Percentiles rank a stretch among this genome's conserved stretches.
Evolutionary conservation across 441 rosid species (phyloP).

Genomic region (Manihot esculenta): DNA sequence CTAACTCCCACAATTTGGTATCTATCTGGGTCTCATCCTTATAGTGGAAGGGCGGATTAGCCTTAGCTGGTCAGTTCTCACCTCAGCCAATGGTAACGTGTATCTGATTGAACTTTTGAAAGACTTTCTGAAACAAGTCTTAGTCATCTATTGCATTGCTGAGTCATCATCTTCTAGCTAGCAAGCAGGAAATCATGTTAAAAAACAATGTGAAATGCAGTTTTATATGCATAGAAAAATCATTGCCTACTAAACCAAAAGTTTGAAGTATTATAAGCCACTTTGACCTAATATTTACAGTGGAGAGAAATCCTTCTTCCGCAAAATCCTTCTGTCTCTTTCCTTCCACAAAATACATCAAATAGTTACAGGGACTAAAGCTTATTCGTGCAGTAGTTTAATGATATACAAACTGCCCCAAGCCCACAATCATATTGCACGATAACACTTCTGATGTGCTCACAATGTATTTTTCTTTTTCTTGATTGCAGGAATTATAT

Average conservation of each 20-base stretch:
- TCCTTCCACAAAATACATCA: neutral
- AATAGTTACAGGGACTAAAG: neutral
- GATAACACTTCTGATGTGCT: neutral
- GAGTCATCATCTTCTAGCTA: neutral
- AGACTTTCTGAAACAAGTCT: neutral
- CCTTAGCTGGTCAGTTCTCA: neutral
- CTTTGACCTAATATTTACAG: neutral
- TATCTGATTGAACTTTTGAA: neutral
- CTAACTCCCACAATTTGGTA: neutral
- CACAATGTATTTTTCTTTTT: slow-evolving; percentile 2
- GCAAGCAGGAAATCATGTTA: neutral
- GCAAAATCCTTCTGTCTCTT: neutral
- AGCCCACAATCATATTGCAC: neutral
- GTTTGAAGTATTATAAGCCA: neutral
- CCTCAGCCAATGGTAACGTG: neutral
- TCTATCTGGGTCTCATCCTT: neutral
- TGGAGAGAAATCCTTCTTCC: neutral
- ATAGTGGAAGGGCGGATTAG: neutral
- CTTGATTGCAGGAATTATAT: slow-evolving; percentile 76
- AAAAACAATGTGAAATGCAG: neutral
- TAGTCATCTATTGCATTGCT: neutral
- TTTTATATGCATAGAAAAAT: neutral
- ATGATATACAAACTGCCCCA: neutral
- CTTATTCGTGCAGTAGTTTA: neutral
- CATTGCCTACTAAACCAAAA: neutral